Evolutionary conservation across 73 alveolate species (phyloP), one percentile per base, ranked within the genome.

Genomic region (Paramecium caudatum): DNA sequence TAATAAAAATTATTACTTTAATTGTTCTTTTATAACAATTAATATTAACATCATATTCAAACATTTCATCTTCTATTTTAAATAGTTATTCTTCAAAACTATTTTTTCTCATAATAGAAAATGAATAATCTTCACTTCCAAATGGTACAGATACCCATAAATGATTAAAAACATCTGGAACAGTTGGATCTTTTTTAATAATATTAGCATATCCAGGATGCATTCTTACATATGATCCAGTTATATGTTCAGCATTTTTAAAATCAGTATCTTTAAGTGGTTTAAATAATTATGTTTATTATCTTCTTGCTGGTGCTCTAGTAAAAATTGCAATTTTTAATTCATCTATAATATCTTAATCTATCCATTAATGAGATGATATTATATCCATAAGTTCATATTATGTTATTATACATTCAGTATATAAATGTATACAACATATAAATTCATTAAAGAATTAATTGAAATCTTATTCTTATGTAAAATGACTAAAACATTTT

Each of bases 71-170:
- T 55, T 90, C 94, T 6, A 80, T 69, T 55, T 90, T 90, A 74
- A 90, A 90, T 9, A 90, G 39, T 17, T 82, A 45, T 50, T 90
- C 94, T 39, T 90, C 94, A 61, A 82, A 90, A 48, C 48, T 50
- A n/a, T 90, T 90, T 39, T 82, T 80, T 17, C 94, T 46, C 91
- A 90, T 69, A 33, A 81, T 46, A 25, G 92, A 37, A 47, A 90
- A 90, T 21, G 92, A 82, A 32, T 81, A 81, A 39, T 90, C 94
- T 15, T 90, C 94, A 17, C 92, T 81, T 2, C 94, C 94, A 80
- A 74, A 74, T 10, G 88, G 88, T 9, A 74, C 88, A 8, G 88
- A 74, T 41, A 74, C 88, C 88, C 70, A 74, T 0, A 43, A 27
- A 74, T 74, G 88, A 41, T 74, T 74, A 9, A 74, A 41, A 17